phyloP scores from a whole-genome alignment of 2,329 filamentous ascomycete genomes.

The Thielaviopsis ethacetica region DNA sequence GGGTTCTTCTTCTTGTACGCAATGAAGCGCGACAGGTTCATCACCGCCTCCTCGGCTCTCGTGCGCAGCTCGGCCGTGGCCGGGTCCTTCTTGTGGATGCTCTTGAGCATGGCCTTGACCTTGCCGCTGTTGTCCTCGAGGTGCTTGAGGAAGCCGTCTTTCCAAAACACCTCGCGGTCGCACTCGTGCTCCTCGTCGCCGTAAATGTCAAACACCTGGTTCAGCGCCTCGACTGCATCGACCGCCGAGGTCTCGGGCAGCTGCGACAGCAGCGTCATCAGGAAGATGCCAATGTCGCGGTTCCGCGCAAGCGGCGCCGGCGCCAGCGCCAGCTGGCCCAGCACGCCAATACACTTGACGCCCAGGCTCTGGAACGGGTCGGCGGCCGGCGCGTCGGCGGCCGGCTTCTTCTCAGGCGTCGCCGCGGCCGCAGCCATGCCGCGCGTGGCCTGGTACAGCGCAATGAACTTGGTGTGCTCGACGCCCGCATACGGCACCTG shows the following conservation, averaged over 20 bases:
- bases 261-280: constrained; percentile 36
- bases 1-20: constrained; percentile 46
- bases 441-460: constrained; percentile 42
- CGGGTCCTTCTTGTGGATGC: constrained; percentile 37
- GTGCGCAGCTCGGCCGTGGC: constrained; percentile 37
- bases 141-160: constrained; percentile 40
- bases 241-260: constrained; percentile 37
- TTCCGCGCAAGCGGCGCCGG: constrained; percentile 38
- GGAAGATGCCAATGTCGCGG: constrained; percentile 46
- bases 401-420: constrained; percentile 12
- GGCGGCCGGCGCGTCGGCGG: constrained; percentile 16
- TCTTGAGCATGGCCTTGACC: constrained; percentile 39
- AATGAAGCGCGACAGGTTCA: constrained; percentile 47
- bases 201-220: constrained; percentile 53
- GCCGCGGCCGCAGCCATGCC: constrained; percentile 15
- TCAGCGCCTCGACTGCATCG: constrained; percentile 45
- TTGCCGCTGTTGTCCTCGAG: constrained; percentile 38
- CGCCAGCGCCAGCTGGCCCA: constrained; percentile 44
- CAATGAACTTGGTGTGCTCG: constrained; percentile 47
- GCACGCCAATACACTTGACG: constrained; percentile 50
- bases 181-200: constrained; percentile 40
- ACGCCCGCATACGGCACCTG: constrained; percentile 18
- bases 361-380: constrained; percentile 47
- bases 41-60: constrained; percentile 41
- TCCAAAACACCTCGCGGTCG: constrained; percentile 49